phyloP scores from a whole-genome alignment of 1,139 yeast species.

The Nakaseomyces bracarensis region DNA sequence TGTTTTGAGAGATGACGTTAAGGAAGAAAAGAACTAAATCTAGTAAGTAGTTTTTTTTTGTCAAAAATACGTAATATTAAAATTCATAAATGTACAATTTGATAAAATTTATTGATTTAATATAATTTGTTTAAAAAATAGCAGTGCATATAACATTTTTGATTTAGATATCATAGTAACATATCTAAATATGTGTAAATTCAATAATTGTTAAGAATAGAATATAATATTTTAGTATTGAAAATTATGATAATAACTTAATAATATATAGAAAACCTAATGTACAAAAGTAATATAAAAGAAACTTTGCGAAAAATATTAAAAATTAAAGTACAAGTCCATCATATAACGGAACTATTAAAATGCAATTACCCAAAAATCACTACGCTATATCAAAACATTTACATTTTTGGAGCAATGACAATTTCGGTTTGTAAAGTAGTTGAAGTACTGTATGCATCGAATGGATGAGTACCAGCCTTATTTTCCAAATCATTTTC shows the following conservation, averaged over 20 bases:
- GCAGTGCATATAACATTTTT: too few species aligned
- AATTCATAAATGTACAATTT: background rate
- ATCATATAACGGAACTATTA: background rate
- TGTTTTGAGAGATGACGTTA: conserved; percentile 33
- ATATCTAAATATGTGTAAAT: background rate
- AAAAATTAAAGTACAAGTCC: background rate
- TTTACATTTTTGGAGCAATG: conserved; percentile 2
- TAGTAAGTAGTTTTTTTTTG: too few species aligned
- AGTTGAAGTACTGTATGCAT: conserved; percentile 38
- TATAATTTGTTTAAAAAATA: background rate
- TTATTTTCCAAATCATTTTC: conserved; percentile 54
- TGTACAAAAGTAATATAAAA: background rate
- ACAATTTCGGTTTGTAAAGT: conserved; percentile 22
- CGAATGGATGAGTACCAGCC: conserved; percentile 47
- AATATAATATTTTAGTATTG: background rate
- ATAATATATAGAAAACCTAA: background rate
- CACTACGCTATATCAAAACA: background rate
- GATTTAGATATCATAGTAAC: background rate
- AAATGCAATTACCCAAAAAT: too few species aligned
- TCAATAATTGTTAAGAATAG: background rate
- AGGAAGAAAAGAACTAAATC: conserved; percentile 19
- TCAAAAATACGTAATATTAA: background rate
- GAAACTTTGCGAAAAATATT: background rate
- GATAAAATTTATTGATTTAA: background rate
- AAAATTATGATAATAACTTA: background rate